Conservation (phyloP, 2,329 filamentous ascomycete genomes). For the Drechslerella coelobrocha region DNA sequence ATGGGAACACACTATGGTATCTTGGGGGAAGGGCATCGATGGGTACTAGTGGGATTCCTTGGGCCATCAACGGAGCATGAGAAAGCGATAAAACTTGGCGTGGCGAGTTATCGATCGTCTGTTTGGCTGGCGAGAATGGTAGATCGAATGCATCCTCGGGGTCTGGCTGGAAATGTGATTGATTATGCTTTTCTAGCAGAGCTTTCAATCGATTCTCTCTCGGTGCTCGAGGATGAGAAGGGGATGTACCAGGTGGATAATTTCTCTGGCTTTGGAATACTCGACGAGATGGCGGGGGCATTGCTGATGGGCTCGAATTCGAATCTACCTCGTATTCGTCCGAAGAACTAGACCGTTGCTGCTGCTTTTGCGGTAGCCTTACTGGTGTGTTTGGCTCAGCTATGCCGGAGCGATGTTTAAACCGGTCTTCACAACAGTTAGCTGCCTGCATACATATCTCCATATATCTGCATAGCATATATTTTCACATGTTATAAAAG, state of each 20-base stretch:
- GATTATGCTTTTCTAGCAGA: constrained; percentile 14
- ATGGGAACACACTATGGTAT: constrained; percentile 74
- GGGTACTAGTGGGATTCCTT: constrained; percentile 59
- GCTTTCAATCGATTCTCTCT: constrained; percentile 35
- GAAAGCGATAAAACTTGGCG: constrained; percentile 32
- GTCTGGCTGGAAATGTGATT: background rate
- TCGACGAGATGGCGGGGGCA: constrained; percentile 18
- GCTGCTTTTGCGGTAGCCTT: constrained; percentile 1
- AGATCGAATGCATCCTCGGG: background rate
- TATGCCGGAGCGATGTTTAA: constrained; percentile 24
- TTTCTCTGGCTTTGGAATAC: background rate
- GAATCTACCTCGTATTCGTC: constrained; percentile 21
- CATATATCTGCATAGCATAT: background rate
- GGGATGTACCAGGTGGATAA: background rate
- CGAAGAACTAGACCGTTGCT: constrained; percentile 30
- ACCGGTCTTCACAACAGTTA: constrained; percentile 19
- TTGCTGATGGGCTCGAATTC: constrained; percentile 24
- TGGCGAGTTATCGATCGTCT: constrained; percentile 1
- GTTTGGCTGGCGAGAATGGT: background rate
- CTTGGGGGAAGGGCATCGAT: constrained; percentile 67
- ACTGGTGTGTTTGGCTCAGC: constrained; percentile 32
- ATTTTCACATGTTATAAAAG: background rate
- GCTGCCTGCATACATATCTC: constrained; percentile 3
- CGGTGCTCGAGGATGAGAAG: background rate
- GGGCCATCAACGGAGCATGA: constrained; percentile 57